These are phyloP conservation scores for Trichosporon coremiiforme DNA, from an alignment of 1,284 basidiomycete genomes.

Conservation along the genomic window DNA sequence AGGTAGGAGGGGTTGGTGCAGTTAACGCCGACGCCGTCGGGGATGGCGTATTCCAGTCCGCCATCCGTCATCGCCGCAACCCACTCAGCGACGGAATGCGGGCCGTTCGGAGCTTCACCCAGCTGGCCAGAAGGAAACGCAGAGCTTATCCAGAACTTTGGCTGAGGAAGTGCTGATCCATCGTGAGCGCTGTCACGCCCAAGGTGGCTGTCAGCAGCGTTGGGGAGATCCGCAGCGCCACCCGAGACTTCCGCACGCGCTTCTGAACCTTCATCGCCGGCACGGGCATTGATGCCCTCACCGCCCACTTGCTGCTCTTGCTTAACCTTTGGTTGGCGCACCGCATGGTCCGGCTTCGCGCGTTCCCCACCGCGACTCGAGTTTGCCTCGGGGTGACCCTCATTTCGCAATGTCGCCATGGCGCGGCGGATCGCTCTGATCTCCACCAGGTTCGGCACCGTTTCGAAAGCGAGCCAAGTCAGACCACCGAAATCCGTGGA, in stretches of 20 bases:
- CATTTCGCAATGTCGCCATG: constrained; percentile 52
- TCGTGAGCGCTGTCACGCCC: background rate
- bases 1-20: constrained; percentile 62
- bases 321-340: background rate
- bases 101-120: constrained; percentile 18
- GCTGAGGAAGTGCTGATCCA: background rate
- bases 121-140: constrained; percentile 62
- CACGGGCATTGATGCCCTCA: constrained; percentile 51
- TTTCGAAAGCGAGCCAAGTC: constrained; percentile 75
- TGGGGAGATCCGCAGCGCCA: background rate
- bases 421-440: constrained; percentile 67
- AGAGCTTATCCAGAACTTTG: constrained; percentile 74
- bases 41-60: constrained; percentile 39
- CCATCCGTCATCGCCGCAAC: constrained; percentile 46
- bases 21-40: constrained; percentile 69
- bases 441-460: constrained; percentile 70
- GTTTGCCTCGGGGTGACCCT: background rate
- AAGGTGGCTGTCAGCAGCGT: background rate
- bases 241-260: background rate
- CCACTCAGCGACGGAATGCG: background rate
- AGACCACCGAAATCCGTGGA: constrained; percentile 64
- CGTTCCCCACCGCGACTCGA: constrained; percentile 6
- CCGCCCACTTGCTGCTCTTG: constrained; percentile 32
- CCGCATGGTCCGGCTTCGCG: background rate
- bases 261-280: background rate